A percentile compares a stretch with the other conserved stretches of the same genome.
Evolutionary conservation across 306 rosid genomes (phyloP).

Genomic region (Lathyrus aphaca): DNA sequence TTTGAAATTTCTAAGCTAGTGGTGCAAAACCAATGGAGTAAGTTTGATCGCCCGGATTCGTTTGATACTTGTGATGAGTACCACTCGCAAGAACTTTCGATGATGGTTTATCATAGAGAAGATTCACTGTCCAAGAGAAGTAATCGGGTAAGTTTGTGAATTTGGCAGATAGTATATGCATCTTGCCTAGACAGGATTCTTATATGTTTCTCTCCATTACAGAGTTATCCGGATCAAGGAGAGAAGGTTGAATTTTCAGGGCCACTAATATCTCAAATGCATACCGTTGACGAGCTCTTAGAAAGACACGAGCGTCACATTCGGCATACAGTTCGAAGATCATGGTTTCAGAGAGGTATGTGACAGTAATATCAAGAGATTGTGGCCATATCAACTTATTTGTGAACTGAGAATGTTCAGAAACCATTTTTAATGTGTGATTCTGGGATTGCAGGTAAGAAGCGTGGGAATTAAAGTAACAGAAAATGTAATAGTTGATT

Average conservation of each 20-base stretch:
- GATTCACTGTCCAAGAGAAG: slow-evolving; percentile 74
- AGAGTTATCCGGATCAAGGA: slow-evolving; percentile 78
- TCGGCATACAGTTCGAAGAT: slow-evolving; percentile 65
- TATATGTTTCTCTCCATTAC: slow-evolving; percentile 36
- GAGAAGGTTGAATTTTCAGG: slow-evolving; percentile 95
- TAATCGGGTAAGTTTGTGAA: slow-evolving; percentile 64
- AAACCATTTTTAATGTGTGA: slow-evolving; percentile 28
- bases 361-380: slow-evolving; percentile 21
- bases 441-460: slow-evolving; percentile 60
- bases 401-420: not conserved
- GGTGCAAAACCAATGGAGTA: slow-evolving; percentile 80
- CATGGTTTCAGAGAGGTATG: slow-evolving; percentile 97
- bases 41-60: slow-evolving; percentile 88
- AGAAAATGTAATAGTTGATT: slow-evolving; percentile 26
- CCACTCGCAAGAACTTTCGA: slow-evolving; percentile 84
- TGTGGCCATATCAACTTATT: slow-evolving; percentile 7
- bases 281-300: slow-evolving; percentile 87
- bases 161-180: not conserved
- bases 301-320: slow-evolving; percentile 92
- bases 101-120: slow-evolving; percentile 69
- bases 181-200: slow-evolving; percentile 19
- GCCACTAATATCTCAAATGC: slow-evolving; percentile 82
- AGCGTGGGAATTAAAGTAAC: slow-evolving; percentile 54
- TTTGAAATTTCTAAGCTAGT: slow-evolving; percentile 73
- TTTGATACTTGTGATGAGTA: slow-evolving; percentile 92